These are phyloP conservation scores for Rhynchosporium secalis DNA, from an alignment of 2,329 filamentous ascomycete species.

Conservation along the genomic window DNA sequence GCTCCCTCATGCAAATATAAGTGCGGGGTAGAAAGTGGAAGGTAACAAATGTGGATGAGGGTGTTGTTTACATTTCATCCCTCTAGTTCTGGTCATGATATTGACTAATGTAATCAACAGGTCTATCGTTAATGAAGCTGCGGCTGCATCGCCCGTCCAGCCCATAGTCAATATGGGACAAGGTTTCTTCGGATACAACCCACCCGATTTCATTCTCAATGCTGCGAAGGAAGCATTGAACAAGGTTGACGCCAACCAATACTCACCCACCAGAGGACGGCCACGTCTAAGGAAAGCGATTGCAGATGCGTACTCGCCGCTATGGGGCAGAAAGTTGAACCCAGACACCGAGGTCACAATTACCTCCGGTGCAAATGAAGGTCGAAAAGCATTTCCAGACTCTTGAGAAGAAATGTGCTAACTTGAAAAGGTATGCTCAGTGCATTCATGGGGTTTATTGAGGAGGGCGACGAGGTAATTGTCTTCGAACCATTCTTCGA, in stretches of 20 bases:
- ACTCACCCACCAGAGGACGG: slow-evolving; percentile 91
- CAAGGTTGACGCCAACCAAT: slow-evolving; percentile 96
- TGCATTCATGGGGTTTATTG: slow-evolving; percentile 97
- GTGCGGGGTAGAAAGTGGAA: slow-evolving; percentile 15
- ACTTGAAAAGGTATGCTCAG: slow-evolving; percentile 72
- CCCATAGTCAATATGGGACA: slow-evolving; percentile 67
- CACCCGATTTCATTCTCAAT: slow-evolving; percentile 84
- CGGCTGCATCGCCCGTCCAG: slow-evolving; percentile 61
- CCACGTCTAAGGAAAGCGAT: slow-evolving; percentile 91
- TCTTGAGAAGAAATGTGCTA: background rate
- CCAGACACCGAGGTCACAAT: slow-evolving; percentile 93
- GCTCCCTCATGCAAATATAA: background rate
- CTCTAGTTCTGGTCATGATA: slow-evolving; percentile 43
- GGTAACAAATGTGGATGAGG: background rate
- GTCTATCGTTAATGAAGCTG: slow-evolving; percentile 67
- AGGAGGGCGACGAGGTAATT: slow-evolving; percentile 93
- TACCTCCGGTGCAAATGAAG: slow-evolving; percentile 88
- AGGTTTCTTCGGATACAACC: slow-evolving; percentile 89
- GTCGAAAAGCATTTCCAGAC: slow-evolving; percentile 35
- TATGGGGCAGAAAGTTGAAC: slow-evolving; percentile 79
- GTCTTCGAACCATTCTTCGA: slow-evolving; percentile 99
- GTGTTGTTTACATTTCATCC: background rate
- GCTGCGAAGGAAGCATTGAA: slow-evolving; percentile 89
- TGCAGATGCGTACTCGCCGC: slow-evolving; percentile 86
- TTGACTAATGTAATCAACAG: slow-evolving; percentile 52